These are phyloP conservation scores for Suhomyces guaymorum DNA, from an alignment of 1,139 yeast genomes.

Conservation along the genomic window DNA sequence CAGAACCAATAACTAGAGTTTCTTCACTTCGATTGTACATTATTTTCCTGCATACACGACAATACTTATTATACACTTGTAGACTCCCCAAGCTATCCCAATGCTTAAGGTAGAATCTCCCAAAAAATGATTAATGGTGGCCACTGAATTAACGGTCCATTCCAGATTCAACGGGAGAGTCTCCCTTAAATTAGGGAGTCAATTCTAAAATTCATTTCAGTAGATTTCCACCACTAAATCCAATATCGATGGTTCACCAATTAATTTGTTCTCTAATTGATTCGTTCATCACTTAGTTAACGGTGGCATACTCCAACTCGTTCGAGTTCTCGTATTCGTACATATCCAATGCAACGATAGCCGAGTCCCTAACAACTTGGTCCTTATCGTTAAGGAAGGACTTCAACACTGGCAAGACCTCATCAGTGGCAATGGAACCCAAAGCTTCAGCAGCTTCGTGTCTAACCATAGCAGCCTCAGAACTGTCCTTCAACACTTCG, in stretches of 20 bases:
- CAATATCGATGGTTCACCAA: too few relatives aligned
- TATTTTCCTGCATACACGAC: conserved; percentile 9
- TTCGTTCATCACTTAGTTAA: conserved; percentile 15
- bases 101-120: too few relatives aligned
- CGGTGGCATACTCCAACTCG: conserved; percentile 75
- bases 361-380: conserved; percentile 91
- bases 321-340: conserved; percentile 90
- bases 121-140: too few relatives aligned
- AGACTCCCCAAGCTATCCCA: too few relatives aligned
- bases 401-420: conserved; percentile 84
- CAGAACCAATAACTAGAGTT: conserved; percentile 76
- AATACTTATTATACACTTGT: conserved; percentile 5
- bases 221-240: too few relatives aligned
- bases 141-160: too few relatives aligned
- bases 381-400: conserved; percentile 78
- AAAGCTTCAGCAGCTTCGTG: conserved; percentile 99
- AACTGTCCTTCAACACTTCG: conserved; percentile 71
- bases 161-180: too few relatives aligned
- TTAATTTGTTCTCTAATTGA: neutral
- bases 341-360: conserved; percentile 96
- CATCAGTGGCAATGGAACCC: conserved; percentile 97
- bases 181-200: too few relatives aligned
- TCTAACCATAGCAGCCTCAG: conserved; percentile 97
- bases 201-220: too few relatives aligned
- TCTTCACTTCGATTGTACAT: conserved; percentile 10